These are phyloP conservation scores for Thalia dealbata DNA, from an alignment of 176 grass and related monocot species.

Conservation along the genomic window DNA sequence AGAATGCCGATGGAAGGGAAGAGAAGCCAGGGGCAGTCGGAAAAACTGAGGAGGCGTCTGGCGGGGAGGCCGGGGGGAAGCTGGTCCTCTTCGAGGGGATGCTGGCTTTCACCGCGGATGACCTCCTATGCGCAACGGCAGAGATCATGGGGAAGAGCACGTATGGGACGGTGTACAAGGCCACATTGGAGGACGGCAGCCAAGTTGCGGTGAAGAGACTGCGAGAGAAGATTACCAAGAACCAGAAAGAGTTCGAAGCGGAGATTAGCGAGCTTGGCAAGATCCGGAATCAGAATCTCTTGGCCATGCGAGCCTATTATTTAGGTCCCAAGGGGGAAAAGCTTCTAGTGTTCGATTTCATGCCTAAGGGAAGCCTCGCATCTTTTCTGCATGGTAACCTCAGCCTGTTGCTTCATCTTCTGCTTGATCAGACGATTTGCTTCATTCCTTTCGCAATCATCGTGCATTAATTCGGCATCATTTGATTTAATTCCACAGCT, in stretches of 20 bases:
- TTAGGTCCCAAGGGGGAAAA: constrained; percentile 1
- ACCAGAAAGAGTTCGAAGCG: not conserved
- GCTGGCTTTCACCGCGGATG: not conserved
- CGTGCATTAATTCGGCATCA: too few relatives aligned
- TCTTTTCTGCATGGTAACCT: not conserved
- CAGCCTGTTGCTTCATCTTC: too few relatives aligned
- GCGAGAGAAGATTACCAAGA: constrained; percentile 2
- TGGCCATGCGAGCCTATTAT: not conserved
- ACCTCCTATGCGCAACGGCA: not conserved
- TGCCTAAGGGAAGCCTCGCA: constrained; percentile 3
- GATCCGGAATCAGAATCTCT: not conserved
- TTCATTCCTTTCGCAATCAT: too few relatives aligned
- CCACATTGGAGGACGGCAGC: not conserved
- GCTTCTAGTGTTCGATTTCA: constrained; percentile 1
- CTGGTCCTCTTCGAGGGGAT: not conserved
- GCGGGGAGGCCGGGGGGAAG: not conserved
- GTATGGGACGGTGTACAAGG: constrained; percentile 2
- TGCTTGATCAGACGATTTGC: too few relatives aligned
- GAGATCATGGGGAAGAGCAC: constrained; percentile 10
- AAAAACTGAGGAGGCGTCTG: not conserved
- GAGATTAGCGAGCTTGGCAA: not conserved
- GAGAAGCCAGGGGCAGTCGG: not conserved
- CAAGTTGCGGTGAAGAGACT: constrained; percentile 4
- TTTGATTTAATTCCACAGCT: too few relatives aligned
- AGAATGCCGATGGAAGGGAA: not conserved